These are phyloP conservation scores for Spencermartinsiella europaea DNA, from an alignment of 805 yeast genomes.

Conservation along the genomic window DNA sequence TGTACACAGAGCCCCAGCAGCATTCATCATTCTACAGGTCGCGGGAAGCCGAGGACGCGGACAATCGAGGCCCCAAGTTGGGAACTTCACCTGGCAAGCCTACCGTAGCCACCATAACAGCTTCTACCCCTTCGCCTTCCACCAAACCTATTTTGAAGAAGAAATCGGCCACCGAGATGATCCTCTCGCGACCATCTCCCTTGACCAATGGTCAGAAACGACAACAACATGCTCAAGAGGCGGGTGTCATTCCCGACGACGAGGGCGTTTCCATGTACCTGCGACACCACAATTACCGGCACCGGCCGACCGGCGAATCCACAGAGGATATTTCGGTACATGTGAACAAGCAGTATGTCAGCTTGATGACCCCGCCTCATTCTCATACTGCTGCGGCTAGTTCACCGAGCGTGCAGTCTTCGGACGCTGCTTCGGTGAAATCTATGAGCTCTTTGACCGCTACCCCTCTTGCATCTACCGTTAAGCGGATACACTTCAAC, in stretches of 20 bases:
- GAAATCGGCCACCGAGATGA: constrained; percentile 75
- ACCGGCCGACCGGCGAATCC: constrained; percentile 26
- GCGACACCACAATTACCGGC: constrained; percentile 38
- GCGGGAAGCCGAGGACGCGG: constrained; percentile 3
- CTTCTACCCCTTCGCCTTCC: constrained; percentile 9
- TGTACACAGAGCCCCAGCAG: constrained; percentile 39
- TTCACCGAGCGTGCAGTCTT: neutral
- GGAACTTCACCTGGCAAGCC: neutral
- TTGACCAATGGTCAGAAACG: constrained; percentile 12
- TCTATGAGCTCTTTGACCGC: neutral
- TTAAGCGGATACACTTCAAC: constrained; percentile 82
- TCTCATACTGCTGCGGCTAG: constrained; percentile 1
- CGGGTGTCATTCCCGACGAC: constrained; percentile 11
- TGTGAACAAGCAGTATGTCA: constrained; percentile 29
- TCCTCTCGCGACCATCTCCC: constrained; percentile 39
- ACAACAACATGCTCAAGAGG: constrained; percentile 5
- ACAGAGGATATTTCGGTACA: constrained; percentile 28
- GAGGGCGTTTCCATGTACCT: constrained; percentile 22
- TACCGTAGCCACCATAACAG: constrained; percentile 9
- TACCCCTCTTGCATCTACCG: neutral
- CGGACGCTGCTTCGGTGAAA: neutral
- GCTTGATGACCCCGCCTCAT: constrained; percentile 1
- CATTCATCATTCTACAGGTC: constrained; percentile 13
- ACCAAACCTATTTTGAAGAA: constrained; percentile 85
- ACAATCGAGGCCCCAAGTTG: constrained; percentile 4